Conservation (phyloP, 768 basidiomycete genomes). For the Pleurotus cornucopiae region DNA sequence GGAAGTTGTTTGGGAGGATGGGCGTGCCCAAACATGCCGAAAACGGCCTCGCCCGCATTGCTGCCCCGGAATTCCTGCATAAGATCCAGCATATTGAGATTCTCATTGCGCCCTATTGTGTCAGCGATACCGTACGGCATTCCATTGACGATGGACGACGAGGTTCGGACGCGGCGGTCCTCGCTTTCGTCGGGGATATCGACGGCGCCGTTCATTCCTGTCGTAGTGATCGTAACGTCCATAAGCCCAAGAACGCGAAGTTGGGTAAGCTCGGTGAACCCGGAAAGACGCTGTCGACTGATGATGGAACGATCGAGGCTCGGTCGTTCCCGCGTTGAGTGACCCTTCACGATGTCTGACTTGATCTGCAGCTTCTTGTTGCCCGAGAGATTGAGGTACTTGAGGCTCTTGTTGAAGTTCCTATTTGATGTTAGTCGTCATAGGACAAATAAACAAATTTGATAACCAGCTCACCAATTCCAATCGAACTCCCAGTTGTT, state of each 20-base stretch:
- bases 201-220: conserved; percentile 40
- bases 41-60: conserved; percentile 73
- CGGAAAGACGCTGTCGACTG: conserved; percentile 51
- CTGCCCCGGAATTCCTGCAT: conserved; percentile 81
- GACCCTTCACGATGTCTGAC: conserved; percentile 43
- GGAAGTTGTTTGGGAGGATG: conserved; percentile 38
- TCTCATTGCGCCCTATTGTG: conserved; percentile 74
- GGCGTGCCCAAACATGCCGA: conserved; percentile 92
- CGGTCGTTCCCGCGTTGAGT: conserved; percentile 20
- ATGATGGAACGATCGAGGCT: conserved; percentile 18
- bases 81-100: conserved; percentile 87
- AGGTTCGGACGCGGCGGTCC: conserved; percentile 89
- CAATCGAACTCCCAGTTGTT: conserved; percentile 99
- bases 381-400: conserved; percentile 94
- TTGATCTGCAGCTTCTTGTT: conserved; percentile 97
- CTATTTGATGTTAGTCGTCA: conserved; percentile 32
- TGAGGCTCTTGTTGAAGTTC: conserved; percentile 94
- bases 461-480: conserved; percentile 74
- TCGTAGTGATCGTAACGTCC: conserved; percentile 85
- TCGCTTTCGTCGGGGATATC: conserved; percentile 83
- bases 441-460: not conserved
- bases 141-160: conserved; percentile 79
- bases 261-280: conserved; percentile 83
- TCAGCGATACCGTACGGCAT: conserved; percentile 98
- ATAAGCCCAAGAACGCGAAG: conserved; percentile 93